Evolutionary conservation across 2,329 filamentous ascomycete species (phyloP).

Genomic region (Aphanoascus verrucosus): DNA sequence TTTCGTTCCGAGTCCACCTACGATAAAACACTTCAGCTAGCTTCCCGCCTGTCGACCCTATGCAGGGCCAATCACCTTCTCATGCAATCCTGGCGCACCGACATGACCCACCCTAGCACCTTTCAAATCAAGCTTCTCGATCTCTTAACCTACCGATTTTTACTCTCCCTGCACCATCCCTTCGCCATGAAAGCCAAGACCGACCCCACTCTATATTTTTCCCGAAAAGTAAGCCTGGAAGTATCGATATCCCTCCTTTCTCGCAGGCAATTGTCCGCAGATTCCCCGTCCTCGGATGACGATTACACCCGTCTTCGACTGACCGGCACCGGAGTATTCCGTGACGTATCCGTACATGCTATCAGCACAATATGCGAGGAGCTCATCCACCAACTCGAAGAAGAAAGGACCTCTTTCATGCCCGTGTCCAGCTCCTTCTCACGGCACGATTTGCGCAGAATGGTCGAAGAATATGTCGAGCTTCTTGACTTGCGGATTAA

Average conservation of each 20-base stretch:
- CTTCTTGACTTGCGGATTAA: constrained; percentile 8
- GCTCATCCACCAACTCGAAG: constrained; percentile 12
- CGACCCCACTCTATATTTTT: constrained; percentile 12
- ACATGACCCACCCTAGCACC: background rate
- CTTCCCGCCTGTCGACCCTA: constrained; percentile 33
- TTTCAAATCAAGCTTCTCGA: constrained; percentile 13
- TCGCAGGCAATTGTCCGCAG: background rate
- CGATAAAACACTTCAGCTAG: constrained; percentile 40
- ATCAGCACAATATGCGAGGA: constrained; percentile 11
- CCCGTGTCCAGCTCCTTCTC: constrained; percentile 5
- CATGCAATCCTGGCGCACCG: background rate
- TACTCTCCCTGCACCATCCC: constrained; percentile 13
- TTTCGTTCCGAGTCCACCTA: constrained; percentile 37
- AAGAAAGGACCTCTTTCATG: constrained; percentile 8
- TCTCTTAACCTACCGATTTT: constrained; percentile 13
- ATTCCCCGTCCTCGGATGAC: constrained; percentile 1
- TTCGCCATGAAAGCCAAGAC: constrained; percentile 10
- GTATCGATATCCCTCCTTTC: constrained; percentile 3
- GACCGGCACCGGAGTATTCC: constrained; percentile 9
- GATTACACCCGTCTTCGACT: constrained; percentile 7
- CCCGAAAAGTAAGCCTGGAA: constrained; percentile 12
- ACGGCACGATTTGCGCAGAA: constrained; percentile 7
- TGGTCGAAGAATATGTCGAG: constrained; percentile 9
- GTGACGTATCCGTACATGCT: constrained; percentile 9
- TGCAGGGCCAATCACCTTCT: background rate